phyloP scores from a whole-genome alignment of 768 basidiomycete genomes.

The Cubamyces lactineus region DNA sequence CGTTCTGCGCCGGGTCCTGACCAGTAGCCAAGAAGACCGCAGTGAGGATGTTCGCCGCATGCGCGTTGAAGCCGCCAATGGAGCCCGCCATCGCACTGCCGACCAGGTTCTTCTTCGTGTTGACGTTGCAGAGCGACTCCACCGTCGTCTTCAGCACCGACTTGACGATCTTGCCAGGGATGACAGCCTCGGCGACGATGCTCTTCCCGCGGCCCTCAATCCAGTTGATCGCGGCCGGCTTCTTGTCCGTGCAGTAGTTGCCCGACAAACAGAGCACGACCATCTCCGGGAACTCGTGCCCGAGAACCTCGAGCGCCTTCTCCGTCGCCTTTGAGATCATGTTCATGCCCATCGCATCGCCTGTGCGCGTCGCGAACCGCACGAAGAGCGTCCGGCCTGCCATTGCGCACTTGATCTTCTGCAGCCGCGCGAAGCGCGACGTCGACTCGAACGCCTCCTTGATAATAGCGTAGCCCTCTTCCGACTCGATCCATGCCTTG shows the following conservation, averaged over 20 bases:
- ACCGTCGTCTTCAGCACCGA: conserved; percentile 95
- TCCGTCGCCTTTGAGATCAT: conserved; percentile 99
- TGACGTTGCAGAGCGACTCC: conserved; percentile 84
- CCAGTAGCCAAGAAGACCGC: conserved; percentile 96
- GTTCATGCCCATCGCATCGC: conserved; percentile 99
- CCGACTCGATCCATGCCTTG: conserved; percentile 84
- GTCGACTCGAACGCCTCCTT: conserved; percentile 92
- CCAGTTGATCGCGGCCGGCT: conserved; percentile 99
- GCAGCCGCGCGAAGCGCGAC: conserved; percentile 87
- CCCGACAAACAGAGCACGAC: conserved; percentile 87
- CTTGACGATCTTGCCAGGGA: conserved; percentile 88
- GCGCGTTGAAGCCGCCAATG: conserved; percentile 98
- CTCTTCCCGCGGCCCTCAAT: conserved; percentile 99
- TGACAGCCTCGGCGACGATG: conserved; percentile 92
- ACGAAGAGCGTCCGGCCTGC: conserved; percentile 94
- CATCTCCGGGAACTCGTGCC: conserved; percentile 87
- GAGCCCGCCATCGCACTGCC: conserved; percentile 98
- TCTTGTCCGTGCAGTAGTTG: conserved; percentile 99
- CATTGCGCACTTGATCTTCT: conserved; percentile 83
- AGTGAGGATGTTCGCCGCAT: conserved; percentile 96
- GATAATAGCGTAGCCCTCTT: conserved; percentile 75
- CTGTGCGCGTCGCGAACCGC: conserved; percentile 91
- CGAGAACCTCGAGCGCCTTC: conserved; percentile 84
- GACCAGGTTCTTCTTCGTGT: conserved; percentile 95
- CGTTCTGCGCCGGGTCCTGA: conserved; percentile 99